A percentile compares a stretch with the other conserved stretches of the same genome.
phyloP scores from a whole-genome alignment of 345 rosid genomes.

The Ailanthus altissimus region DNA sequence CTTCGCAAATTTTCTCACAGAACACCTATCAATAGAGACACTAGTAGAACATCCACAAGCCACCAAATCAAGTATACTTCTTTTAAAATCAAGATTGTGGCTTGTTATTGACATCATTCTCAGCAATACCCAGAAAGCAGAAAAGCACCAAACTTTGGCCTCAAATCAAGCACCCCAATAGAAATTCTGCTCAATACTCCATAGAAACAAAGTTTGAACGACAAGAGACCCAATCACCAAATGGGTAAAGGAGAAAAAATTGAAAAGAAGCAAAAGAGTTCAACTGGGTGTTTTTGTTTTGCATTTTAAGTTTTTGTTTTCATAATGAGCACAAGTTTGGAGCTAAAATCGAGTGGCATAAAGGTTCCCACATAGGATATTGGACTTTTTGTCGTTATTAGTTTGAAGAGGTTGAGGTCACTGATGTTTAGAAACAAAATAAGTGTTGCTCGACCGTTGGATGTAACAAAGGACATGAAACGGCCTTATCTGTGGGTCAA shows the following conservation, averaged over 20 bases:
- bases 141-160: constrained; percentile 15
- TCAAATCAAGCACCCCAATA: constrained; percentile 29
- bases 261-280: constrained; percentile 9
- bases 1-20: constrained; percentile 37
- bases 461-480: background rate
- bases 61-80: constrained; percentile 56
- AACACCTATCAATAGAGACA: constrained; percentile 46
- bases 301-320: background rate
- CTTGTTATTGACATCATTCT: constrained; percentile 77
- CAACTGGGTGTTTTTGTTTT: constrained; percentile 7
- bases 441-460: background rate
- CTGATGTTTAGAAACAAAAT: constrained; percentile 11
- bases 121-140: constrained; percentile 32
- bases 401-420: constrained; percentile 19
- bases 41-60: constrained; percentile 65
- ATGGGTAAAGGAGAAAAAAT: constrained; percentile 19
- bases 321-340: constrained; percentile 8
- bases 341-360: constrained; percentile 48
- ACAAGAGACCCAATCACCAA: background rate
- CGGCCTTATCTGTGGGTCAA: constrained; percentile 18
- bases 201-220: background rate
- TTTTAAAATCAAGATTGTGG: constrained; percentile 64
- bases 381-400: constrained; percentile 25
- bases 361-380: constrained; percentile 45
- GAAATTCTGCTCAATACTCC: constrained; percentile 21